Percentiles rank a stretch among this genome's conserved stretches.
Conservation (phyloP, 1,284 basidiomycete genomes). For the Ganoderma lucidum region DNA sequence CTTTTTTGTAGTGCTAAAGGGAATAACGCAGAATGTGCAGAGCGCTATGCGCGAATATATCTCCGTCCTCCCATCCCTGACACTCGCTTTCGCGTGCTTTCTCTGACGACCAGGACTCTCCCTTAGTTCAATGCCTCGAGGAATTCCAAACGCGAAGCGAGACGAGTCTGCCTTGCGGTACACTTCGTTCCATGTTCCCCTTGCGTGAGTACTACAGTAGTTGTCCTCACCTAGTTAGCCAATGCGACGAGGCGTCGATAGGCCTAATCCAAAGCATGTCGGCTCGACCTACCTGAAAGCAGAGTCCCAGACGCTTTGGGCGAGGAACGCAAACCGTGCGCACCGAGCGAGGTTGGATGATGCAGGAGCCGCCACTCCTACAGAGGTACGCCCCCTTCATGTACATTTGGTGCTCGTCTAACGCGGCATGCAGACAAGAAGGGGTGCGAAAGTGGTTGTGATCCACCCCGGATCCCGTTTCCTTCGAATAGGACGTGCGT, state of each 20-base stretch:
- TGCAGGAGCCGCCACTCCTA: slow-evolving; percentile 42
- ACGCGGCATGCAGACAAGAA: slow-evolving; percentile 49
- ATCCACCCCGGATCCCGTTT: slow-evolving; percentile 94
- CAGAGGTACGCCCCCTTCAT: slow-evolving; percentile 49
- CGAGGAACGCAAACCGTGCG: slow-evolving; percentile 60
- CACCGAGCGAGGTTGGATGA: slow-evolving; percentile 32
- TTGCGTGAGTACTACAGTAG: slow-evolving; percentile 58
- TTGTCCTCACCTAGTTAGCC: background rate
- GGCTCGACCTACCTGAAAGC: slow-evolving; percentile 77
- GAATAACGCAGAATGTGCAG: slow-evolving; percentile 2
- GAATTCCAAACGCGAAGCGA: slow-evolving; percentile 77
- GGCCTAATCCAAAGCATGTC: slow-evolving; percentile 79
- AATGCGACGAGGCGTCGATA: slow-evolving; percentile 34
- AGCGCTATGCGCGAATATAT: slow-evolving; percentile 15
- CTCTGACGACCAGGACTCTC: background rate
- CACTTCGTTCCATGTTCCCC: slow-evolving; percentile 81
- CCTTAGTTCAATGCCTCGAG: slow-evolving; percentile 69
- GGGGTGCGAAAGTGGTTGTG: slow-evolving; percentile 83
- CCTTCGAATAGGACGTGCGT: slow-evolving; percentile 89
- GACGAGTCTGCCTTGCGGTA: slow-evolving; percentile 83
- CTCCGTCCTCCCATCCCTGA: background rate
- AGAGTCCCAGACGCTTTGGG: slow-evolving; percentile 77
- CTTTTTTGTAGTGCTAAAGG: no score
- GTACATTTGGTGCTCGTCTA: slow-evolving; percentile 24
- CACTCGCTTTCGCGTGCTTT: background rate